Evolutionary conservation across 768 basidiomycete species (phyloP), one percentile per base, ranked within the genome.

Genomic region (Saitozyma podzolica): DNA sequence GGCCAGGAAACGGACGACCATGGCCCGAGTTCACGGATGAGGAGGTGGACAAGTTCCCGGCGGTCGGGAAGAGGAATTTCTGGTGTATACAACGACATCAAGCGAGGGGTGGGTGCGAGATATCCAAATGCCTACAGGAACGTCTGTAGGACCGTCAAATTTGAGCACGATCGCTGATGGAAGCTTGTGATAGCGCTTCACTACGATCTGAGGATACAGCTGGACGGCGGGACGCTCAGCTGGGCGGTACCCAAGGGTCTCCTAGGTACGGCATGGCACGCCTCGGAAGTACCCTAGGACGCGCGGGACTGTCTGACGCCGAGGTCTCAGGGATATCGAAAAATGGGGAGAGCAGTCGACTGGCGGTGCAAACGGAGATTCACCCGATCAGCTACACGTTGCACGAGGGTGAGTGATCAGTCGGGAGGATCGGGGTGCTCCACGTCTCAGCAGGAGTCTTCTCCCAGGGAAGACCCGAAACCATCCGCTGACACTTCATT

Each of bases 21-120:
- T 6, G 45, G 37, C 39, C 40, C 42, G 65, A 58, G 3, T 76
- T 76, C 59, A 48, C 51, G 6, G 6, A 49, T 29, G 62, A 66
- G 6, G 74, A 76, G 16, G 40, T 69, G 9, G 57, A 68, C 7
- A n/a, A 58, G 14, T 76, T 67, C 51, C 74, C 74, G 0, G 74
- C 68, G 3, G 50, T 76, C 17, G 59, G 53, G 51, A 67, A 63
- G 47, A 54, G 72, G 39, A 76, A 76, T 57, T 76, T 76, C 52
- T 76, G 68, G 64, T 76, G 74, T 59, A 70, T 76, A 1, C 74
- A 76, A 48, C 17, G 74, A 52, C 74, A 76, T 64, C 70, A 71
- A 48, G 74, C 74, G 7, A 64, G 64, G 20, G 72, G 72, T 71
- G 43, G 48, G 71, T 29, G 29, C 29, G 29, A 29, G 29, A 29